Evolutionary conservation across 352 stramenopile species (phyloP).

Genomic region (Hyaloperonospora arabidopsidis): DNA sequence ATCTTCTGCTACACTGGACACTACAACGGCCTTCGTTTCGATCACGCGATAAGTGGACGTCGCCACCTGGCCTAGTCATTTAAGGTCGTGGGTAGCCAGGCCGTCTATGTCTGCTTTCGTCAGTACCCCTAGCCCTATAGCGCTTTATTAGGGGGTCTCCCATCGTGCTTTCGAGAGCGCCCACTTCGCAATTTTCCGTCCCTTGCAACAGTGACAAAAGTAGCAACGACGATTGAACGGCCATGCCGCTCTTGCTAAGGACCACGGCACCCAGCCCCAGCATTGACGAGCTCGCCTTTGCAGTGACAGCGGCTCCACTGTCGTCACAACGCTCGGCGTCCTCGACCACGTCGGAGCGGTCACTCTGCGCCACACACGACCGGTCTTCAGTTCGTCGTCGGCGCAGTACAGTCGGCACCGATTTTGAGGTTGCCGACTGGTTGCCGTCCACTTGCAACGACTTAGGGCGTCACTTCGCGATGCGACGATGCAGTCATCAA

Average conservation of each 20-base stretch:
- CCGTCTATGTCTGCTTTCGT: conserved; percentile 9
- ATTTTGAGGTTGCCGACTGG: conserved; percentile 19
- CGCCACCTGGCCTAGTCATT: conserved; percentile 1
- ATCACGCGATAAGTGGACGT: too few relatives aligned
- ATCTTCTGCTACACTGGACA: conserved; percentile 6
- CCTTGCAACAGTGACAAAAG: background rate
- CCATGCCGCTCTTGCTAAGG: conserved; percentile 70
- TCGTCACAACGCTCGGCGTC: conserved; percentile 17
- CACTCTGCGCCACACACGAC: conserved; percentile 32
- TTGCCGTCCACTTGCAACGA: conserved; percentile 13
- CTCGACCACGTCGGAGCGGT: conserved; percentile 17
- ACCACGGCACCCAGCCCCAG: conserved; percentile 56
- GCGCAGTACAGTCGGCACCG: conserved; percentile 29
- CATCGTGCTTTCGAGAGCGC: conserved; percentile 6
- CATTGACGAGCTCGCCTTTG: conserved; percentile 64
- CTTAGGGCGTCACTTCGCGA: conserved; percentile 7
- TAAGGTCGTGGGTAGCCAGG: conserved; percentile 3
- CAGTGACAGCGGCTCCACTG: conserved; percentile 29
- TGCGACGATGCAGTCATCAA: conserved; percentile 14
- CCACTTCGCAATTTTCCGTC: conserved; percentile 22
- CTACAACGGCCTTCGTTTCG: background rate
- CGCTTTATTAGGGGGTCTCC: conserved; percentile 7
- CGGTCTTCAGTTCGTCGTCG: conserved; percentile 30
- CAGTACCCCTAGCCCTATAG: conserved; percentile 7
- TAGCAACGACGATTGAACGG: background rate